Evolutionary conservation across 768 basidiomycete genomes (phyloP), one percentile per base, ranked within the genome.

Genomic region (Russula brevipes): DNA sequence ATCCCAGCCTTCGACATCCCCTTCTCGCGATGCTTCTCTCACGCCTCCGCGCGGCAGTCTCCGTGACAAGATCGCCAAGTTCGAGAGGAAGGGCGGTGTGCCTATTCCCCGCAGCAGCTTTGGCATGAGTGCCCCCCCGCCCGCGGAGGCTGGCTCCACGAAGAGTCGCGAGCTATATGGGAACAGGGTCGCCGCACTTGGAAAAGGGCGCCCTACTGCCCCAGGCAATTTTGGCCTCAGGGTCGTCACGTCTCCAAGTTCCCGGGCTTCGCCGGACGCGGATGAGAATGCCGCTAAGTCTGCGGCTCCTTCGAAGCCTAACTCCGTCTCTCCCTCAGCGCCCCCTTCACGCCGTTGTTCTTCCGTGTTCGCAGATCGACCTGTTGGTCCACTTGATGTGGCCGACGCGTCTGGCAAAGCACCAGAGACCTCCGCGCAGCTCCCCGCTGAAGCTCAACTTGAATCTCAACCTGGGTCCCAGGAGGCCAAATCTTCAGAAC

Each of bases 91-190:
- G 71, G 90, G 90, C 57, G 88, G 84, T 11, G 78, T 85, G 0
- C 89, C 89, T 16, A 82, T 83, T 42, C 90, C 89, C n/a, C 78
- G 87, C 54, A 86, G 86, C 4, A 85, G 86, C 65, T 88, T 89
- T 73, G 88, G 82, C 24, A 74, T 88, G 66, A 86, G 86, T 16
- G 82, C 81, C 11, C 86, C 87, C 3, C 83, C 82, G n/a, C 71
- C 73, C 31, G 72, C 78, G 39, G 80, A 79, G 31, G 77, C 79
- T 57, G 78, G 75, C 12, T 76, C 78, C 50, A 70, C 77, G 46
- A 81, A 77, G 70, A 81, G 80, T 67, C 80, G 81, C 56, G 88
- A 90, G 74, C 74, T 89, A 39, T 89, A 89, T 70, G 89, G 87
- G 24, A 91, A 91, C 73, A 79, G 88, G 44, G 81, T 90, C 38